Conservation (phyloP, 345 rosid species). For the Corchorus olitorius region DNA sequence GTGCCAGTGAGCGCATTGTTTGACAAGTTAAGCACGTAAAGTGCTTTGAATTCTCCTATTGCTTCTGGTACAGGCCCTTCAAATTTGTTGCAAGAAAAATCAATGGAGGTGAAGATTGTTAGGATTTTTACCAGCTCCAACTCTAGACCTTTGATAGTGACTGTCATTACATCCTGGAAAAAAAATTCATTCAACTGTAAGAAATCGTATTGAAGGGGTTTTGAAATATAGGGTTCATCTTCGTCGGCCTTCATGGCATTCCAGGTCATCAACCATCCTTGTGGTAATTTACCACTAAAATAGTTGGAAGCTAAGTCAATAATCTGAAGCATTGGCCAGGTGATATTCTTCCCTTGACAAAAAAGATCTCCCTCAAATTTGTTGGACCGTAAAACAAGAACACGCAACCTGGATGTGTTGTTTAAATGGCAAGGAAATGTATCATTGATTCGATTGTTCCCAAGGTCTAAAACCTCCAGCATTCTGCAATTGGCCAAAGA, state of each 20-base stretch:
- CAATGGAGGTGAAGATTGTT: slow-evolving; percentile 42
- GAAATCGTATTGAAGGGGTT: slow-evolving; percentile 22
- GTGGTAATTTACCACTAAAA: slow-evolving; percentile 32
- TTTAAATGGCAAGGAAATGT: slow-evolving; percentile 44
- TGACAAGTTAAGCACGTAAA: slow-evolving; percentile 36
- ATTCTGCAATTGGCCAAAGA: slow-evolving; percentile 32
- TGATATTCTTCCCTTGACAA: neutral
- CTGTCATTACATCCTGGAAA: slow-evolving; percentile 40
- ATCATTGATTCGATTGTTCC: slow-evolving; percentile 35
- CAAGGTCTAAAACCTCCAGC: slow-evolving; percentile 43
- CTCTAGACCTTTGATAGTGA: slow-evolving; percentile 44
- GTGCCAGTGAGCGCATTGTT: slow-evolving; percentile 21
- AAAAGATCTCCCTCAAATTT: slow-evolving; percentile 9
- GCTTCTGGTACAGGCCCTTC: slow-evolving; percentile 31
- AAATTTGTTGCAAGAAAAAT: slow-evolving; percentile 33
- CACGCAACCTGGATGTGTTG: slow-evolving; percentile 31
- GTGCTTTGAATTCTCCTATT: slow-evolving; percentile 24
- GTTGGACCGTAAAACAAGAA: slow-evolving; percentile 45
- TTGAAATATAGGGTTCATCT: neutral
- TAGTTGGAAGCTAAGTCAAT: slow-evolving; percentile 39
- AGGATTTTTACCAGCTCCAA: slow-evolving; percentile 48
- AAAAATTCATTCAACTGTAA: neutral
- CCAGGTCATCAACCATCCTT: slow-evolving; percentile 25
- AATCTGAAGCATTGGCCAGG: slow-evolving; percentile 42
- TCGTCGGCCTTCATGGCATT: slow-evolving; percentile 33